These are phyloP conservation scores for Lepidium aucheri DNA, from an alignment of 345 rosid species.

Conservation along the genomic window DNA sequence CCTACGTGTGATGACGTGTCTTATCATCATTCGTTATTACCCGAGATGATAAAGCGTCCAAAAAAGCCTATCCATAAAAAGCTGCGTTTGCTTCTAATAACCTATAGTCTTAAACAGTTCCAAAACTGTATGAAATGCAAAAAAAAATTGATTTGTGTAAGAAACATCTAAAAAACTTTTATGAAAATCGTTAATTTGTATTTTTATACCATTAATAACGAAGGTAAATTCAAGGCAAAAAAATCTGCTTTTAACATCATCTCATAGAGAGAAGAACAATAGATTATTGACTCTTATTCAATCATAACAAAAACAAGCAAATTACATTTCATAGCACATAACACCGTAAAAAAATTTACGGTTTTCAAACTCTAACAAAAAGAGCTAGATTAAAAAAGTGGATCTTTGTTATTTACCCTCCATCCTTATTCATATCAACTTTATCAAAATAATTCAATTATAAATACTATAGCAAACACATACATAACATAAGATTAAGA, in stretches of 20 bases:
- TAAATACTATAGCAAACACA: neutral
- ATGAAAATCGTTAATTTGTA: too few relatives aligned
- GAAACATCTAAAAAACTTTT: too few relatives aligned
- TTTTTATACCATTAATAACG: too few relatives aligned
- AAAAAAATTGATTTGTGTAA: too few relatives aligned
- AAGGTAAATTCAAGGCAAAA: too few relatives aligned
- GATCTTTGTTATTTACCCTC: neutral
- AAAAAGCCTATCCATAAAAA: neutral
- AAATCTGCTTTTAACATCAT: too few relatives aligned
- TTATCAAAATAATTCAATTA: neutral
- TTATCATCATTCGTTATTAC: neutral
- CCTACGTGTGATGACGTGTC: slow-evolving; percentile 4
- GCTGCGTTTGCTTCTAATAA: neutral
- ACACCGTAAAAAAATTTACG: neutral
- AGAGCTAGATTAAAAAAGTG: neutral
- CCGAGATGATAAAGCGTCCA: neutral
- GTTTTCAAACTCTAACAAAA: neutral
- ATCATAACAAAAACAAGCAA: neutral
- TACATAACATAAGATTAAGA: neutral
- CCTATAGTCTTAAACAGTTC: too few relatives aligned
- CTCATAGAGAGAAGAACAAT: too few relatives aligned
- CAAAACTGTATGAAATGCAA: too few relatives aligned
- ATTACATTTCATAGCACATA: neutral
- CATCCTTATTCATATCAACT: slow-evolving; percentile 2
- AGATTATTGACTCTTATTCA: too few relatives aligned